Evolutionary conservation across 306 rosid species (phyloP).

Genomic region (Rosa rugosa): DNA sequence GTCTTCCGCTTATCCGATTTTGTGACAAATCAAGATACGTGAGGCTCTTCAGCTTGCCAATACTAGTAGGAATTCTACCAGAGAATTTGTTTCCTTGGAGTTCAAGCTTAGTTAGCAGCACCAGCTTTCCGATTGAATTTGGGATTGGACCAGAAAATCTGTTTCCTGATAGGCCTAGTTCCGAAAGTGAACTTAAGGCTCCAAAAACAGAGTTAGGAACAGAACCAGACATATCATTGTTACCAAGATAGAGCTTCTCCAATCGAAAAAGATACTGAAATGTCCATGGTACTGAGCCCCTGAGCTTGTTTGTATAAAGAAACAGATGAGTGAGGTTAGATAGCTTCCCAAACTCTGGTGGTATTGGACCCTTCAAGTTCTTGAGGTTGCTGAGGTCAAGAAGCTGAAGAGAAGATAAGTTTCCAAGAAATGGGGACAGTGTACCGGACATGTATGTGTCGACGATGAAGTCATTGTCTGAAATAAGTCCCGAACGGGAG

Average conservation of each 20-base stretch:
- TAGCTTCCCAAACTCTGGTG: constrained; percentile 43
- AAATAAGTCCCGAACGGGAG: constrained; percentile 34
- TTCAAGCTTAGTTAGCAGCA: constrained; percentile 39
- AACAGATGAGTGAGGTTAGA: constrained; percentile 38
- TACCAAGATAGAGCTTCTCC: constrained; percentile 42
- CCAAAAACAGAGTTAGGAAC: constrained; percentile 36
- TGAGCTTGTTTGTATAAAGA: constrained; percentile 49
- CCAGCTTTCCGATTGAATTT: constrained; percentile 39
- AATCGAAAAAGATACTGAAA: constrained; percentile 35
- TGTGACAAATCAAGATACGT: constrained; percentile 49
- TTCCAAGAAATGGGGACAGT: constrained; percentile 64
- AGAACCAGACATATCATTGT: constrained; percentile 43
- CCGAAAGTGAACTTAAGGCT: constrained; percentile 40
- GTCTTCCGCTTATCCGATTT: constrained; percentile 46
- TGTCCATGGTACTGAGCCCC: constrained; percentile 36
- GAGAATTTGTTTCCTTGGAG: constrained; percentile 47
- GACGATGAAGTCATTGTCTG: constrained; percentile 28
- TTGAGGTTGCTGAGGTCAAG: constrained; percentile 54
- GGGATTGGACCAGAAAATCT: constrained; percentile 47
- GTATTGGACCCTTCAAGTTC: constrained; percentile 53
- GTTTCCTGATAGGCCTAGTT: constrained; percentile 52
- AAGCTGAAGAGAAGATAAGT: constrained; percentile 46
- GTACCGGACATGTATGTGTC: constrained; percentile 58
- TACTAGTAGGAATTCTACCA: constrained; percentile 38
- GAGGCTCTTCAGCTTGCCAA: constrained; percentile 47